These are phyloP conservation scores for Candida gorgasii DNA, from an alignment of 805 yeast species.

Conservation along the genomic window DNA sequence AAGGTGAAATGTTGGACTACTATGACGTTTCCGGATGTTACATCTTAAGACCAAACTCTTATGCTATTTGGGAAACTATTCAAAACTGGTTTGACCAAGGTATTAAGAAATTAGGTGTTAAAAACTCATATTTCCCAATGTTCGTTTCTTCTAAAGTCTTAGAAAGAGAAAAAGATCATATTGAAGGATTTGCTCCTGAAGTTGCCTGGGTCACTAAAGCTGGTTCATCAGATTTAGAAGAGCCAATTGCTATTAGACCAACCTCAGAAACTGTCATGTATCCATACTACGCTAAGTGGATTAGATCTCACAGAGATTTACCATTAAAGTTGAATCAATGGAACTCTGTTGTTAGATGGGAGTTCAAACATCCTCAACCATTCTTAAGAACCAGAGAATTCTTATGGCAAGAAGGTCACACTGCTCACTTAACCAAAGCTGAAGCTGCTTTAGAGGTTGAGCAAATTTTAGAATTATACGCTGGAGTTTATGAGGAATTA, in stretches of 20 bases:
- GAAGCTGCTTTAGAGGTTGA: constrained; percentile 83
- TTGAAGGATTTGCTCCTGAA: constrained; percentile 99
- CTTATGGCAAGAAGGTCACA: constrained; percentile 99
- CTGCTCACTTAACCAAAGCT: constrained; percentile 85
- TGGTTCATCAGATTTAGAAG: constrained; percentile 90
- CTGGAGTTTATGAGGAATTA: constrained; percentile 81
- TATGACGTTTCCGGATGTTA: constrained; percentile 99
- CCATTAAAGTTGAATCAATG: constrained; percentile 97
- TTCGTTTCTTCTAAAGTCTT: constrained; percentile 90
- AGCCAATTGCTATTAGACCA: constrained; percentile 98
- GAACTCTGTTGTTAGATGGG: constrained; percentile 99
- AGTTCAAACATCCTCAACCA: constrained; percentile 99
- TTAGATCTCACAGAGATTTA: constrained; percentile 95
- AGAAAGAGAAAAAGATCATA: constrained; percentile 97
- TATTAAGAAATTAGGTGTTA: constrained; percentile 88
- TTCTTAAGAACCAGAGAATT: constrained; percentile 98
- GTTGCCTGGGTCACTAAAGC: constrained; percentile 99
- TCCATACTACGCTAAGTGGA: constrained; percentile 99
- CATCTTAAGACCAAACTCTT: constrained; percentile 94
- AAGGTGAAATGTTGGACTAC: constrained; percentile 98
- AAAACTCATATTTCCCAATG: constrained; percentile 98
- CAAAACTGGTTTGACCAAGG: constrained; percentile 80
- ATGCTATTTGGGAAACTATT: constrained; percentile 90
- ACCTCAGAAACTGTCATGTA: constrained; percentile 99
- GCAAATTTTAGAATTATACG: constrained; percentile 84